phyloP scores from a whole-genome alignment of 2,329 filamentous ascomycete genomes.

The Fusarium sp. region DNA sequence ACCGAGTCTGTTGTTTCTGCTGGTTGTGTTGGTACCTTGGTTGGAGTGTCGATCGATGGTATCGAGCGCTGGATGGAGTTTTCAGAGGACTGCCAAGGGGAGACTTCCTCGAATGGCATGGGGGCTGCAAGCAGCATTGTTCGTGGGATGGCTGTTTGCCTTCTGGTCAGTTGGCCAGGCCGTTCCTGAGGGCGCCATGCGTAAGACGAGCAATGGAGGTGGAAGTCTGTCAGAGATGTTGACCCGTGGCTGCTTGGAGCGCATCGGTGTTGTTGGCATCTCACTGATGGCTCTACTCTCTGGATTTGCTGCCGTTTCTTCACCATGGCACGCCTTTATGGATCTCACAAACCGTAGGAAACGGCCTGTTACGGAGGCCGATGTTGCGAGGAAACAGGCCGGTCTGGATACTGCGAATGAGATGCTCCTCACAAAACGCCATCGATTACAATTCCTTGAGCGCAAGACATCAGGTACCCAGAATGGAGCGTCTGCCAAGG shows the following conservation, averaged over 20 bases:
- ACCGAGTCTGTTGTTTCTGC: slow-evolving; percentile 77
- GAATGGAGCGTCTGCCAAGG: slow-evolving; percentile 45
- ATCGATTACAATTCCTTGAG: slow-evolving; percentile 79
- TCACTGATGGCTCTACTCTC: slow-evolving; percentile 90
- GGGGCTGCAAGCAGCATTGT: slow-evolving; percentile 73
- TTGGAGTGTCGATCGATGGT: slow-evolving; percentile 81
- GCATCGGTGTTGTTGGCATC: slow-evolving; percentile 88
- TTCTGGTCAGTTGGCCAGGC: slow-evolving; percentile 84
- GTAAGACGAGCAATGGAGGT: slow-evolving; percentile 44
- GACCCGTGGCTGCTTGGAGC: slow-evolving; percentile 71
- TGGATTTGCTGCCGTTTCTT: slow-evolving; percentile 90
- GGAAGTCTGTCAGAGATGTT: slow-evolving; percentile 57
- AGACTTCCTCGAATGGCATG: slow-evolving; percentile 73
- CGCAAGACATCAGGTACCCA: slow-evolving; percentile 66
- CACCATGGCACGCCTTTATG: slow-evolving; percentile 87
- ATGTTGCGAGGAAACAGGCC: slow-evolving; percentile 82
- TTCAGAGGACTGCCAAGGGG: slow-evolving; percentile 71
- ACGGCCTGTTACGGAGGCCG: slow-evolving; percentile 78
- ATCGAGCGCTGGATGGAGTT: slow-evolving; percentile 71
- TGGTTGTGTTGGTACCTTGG: slow-evolving; percentile 83
- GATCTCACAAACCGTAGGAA: slow-evolving; percentile 66
- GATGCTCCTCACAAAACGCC: slow-evolving; percentile 82
- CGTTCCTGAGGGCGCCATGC: slow-evolving; percentile 63
- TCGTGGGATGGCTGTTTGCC: slow-evolving; percentile 77
- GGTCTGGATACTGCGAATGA: slow-evolving; percentile 85